Evolutionary conservation across 1,284 basidiomycete genomes (phyloP).

Genomic region (Rhodotorula sp.): DNA sequence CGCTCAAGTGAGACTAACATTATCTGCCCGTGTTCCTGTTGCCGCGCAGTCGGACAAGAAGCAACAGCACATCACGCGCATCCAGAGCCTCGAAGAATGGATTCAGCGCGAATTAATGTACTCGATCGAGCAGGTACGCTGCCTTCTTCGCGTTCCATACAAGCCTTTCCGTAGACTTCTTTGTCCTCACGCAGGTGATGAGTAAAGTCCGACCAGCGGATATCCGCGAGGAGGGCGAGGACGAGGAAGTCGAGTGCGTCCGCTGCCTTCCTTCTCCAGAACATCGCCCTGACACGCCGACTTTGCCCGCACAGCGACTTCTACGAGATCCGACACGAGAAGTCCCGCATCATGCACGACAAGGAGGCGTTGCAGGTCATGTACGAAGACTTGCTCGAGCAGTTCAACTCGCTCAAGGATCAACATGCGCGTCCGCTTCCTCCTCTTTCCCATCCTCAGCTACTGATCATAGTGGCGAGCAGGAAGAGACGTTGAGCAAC

Average conservation of each 20-base stretch:
- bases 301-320: conserved; percentile 29
- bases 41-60: conserved; percentile 54
- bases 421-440: conserved; percentile 57
- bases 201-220: conserved; percentile 56
- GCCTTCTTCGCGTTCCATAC: background rate
- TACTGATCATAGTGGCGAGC: conserved; percentile 42
- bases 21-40: background rate
- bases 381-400: conserved; percentile 64
- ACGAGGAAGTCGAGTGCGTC: conserved; percentile 23
- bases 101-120: conserved; percentile 82
- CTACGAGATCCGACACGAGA: conserved; percentile 74
- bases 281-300: background rate
- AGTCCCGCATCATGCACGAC: conserved; percentile 68
- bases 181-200: conserved; percentile 63
- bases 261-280: no score
- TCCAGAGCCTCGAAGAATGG: conserved; percentile 71
- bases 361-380: conserved; percentile 57
- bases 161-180: background rate
- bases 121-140: conserved; percentile 73
- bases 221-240: conserved; percentile 15
- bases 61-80: conserved; percentile 75
- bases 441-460: background rate
- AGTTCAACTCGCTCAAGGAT: conserved; percentile 70
- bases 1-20: background rate
- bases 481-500: conserved; percentile 64